Conservation (phyloP, 306 rosid genomes). For the Corylus avellana region DNA sequence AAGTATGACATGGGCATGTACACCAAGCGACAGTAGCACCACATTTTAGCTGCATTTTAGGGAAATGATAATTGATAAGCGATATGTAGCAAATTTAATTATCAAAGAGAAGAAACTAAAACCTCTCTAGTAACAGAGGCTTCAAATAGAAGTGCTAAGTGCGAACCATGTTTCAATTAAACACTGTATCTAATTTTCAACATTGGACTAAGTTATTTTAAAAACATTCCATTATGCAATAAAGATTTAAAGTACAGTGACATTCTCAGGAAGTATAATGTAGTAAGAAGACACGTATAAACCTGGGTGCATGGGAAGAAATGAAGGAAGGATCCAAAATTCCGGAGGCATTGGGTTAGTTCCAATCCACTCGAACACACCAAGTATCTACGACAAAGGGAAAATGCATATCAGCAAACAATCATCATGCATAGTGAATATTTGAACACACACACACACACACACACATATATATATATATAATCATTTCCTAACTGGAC, state of each 20-base stretch:
- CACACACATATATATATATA: no score
- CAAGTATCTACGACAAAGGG: conserved; percentile 19
- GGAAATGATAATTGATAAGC: not conserved
- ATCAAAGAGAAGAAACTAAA: not conserved
- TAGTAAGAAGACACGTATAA: not conserved
- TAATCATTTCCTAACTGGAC: no score
- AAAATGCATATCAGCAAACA: not conserved
- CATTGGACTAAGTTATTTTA: not conserved
- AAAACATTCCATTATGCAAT: not conserved
- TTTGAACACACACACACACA: no score
- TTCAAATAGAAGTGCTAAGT: not conserved
- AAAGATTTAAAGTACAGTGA: not conserved
- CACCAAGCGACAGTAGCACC: conserved; percentile 71
- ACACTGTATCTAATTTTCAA: not conserved
- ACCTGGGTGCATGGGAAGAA: conserved; percentile 19
- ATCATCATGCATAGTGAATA: not conserved
- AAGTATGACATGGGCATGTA: conserved; percentile 83
- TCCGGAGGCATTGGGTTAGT: conserved; percentile 24
- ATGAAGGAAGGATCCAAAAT: conserved; percentile 20
- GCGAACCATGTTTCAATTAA: not conserved
- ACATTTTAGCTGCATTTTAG: conserved; percentile 69
- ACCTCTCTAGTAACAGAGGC: not conserved
- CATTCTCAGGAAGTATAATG: not conserved
- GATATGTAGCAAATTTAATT: not conserved
- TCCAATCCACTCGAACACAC: conserved; percentile 26